Evolutionary conservation across 2,329 filamentous ascomycete genomes (phyloP), one percentile per base, ranked within the genome.

Genomic region (Pestalotiopsis fici): DNA sequence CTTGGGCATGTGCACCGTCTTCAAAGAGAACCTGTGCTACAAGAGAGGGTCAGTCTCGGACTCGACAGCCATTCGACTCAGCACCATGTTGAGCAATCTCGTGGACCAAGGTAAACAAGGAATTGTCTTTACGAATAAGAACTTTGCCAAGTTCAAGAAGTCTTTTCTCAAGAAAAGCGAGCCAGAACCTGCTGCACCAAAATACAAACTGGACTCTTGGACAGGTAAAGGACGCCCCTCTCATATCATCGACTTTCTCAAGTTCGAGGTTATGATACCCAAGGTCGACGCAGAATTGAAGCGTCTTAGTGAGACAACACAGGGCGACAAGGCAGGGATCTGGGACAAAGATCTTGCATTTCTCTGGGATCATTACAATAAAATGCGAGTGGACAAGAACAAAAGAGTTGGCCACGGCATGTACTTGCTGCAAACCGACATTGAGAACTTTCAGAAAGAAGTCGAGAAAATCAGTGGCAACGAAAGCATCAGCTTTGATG

Each of bases 201-300:
- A 77, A 0, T 88, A 89, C 71, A 82, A 83, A 65, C 76, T 75
- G 3, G 76, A 80, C 0, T 69, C 67, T 5, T 81, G 79, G 71
- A 69, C 68, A 0, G 65, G 71, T 1, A 13, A 66, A 3, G 65
- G 69, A 11, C 66, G 76, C 21, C 71, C 76, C 0, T 75, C 71
- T 1, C 87, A 92, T 66, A 86, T 93, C 3, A 82, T 91, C 4
- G 91, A 94, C 73, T 82, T 84, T 47, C 79, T 93, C 7, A 89
- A 87, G 69, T 91, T 89, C 21, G 69, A 76, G 0, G 79, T 89
- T 2, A 85, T 88, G 0, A 76, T 83, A 13, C 76, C 78, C 0
- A 75, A 76, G 0, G 80, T 88, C 11, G 74, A 80, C 0, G 56
- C 66, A 0, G 81, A 81, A 27, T 71, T 85, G 2, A 69, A 68